phyloP scores from a whole-genome alignment of 1,139 yeast species.

The Candida tetrigidarum region DNA sequence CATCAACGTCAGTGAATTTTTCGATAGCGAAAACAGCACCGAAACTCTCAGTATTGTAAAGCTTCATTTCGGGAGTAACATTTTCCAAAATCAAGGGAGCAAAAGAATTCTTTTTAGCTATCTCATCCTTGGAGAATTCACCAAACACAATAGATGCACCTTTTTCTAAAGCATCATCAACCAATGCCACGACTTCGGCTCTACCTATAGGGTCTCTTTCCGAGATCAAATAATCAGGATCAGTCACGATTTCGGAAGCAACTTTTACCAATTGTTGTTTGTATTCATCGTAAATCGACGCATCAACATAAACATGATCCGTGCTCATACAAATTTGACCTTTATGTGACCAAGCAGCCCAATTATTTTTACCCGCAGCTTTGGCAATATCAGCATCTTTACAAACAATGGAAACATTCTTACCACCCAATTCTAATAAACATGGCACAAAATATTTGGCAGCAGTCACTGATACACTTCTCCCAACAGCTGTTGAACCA shows the following conservation, averaged over 20 bases:
- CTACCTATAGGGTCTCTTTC: constrained; percentile 36
- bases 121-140: constrained; percentile 14
- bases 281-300: constrained; percentile 30
- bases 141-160: constrained; percentile 45
- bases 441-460: constrained; percentile 41
- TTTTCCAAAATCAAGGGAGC: constrained; percentile 39
- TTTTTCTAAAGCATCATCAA: constrained; percentile 43
- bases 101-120: constrained; percentile 17
- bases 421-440: constrained; percentile 50
- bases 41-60: constrained; percentile 44
- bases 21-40: constrained; percentile 51
- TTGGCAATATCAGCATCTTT: constrained; percentile 35
- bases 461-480: constrained; percentile 34
- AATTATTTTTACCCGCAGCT: constrained; percentile 33
- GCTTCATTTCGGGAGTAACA: constrained; percentile 35
- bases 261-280: constrained; percentile 24
- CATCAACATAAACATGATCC: constrained; percentile 40
- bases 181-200: constrained; percentile 26
- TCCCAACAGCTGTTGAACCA: constrained; percentile 46
- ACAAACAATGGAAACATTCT: constrained; percentile 38
- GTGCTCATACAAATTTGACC: constrained; percentile 55
- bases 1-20: constrained; percentile 35
- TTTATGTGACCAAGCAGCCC: constrained; percentile 44
- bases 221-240: constrained; percentile 26
- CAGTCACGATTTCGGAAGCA: constrained; percentile 21